Base-by-base conservation (phyloP, 2,329 filamentous ascomycete species). In the Penicillium glabrum region DNA sequence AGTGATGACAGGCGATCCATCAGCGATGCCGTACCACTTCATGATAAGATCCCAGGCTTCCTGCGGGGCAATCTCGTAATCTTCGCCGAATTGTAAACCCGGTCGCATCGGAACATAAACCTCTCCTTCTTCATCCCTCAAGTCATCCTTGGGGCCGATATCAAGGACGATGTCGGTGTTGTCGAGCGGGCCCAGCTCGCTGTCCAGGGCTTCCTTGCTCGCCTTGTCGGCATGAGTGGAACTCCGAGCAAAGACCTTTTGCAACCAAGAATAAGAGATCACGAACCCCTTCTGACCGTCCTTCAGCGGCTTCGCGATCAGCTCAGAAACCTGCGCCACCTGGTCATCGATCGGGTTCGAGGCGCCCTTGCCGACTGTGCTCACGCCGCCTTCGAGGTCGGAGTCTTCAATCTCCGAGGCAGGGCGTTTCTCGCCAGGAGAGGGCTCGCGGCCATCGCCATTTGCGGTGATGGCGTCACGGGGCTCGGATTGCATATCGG, bases 31-130 rank as follows among this genome's bases (percentile, higher is more conserved):
- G 67, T 97, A 96, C 91, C 91, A 96, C 48, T 86, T 82, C 58
- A 89, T 77, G 23, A 98, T 84, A 60, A 92, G 77, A 51, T 91
- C 84, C 91, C 93, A 98, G 4, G 91, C 92, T 55, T 88, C 84
- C 59, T 86, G 80, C 1, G 93, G 89, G 47, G 98, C 84, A 29
- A 95, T 79, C 66, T 90, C 86, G 66, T 91, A 93, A 53, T 91
- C 85, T 33, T 89, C 86, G n/a, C 81, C 77, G 46, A 87, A 81
- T 46, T 75, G 67, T 46, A 87, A 76, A 16, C 88, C 90, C 1
- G 84, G 84, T 63, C 87, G 89, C 45, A 98, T 80, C 3, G 89
- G 87, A 31, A 93, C 84, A 67, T 92, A 96, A 0, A 66, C 68
- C 41, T 80, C 72, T 10, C 74, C 78, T n/a, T 67, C 68, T 64